A percentile compares a stretch with the other conserved stretches of the same genome.
phyloP scores from a whole-genome alignment of 306 rosid species.

The Fagus sylvatica region DNA sequence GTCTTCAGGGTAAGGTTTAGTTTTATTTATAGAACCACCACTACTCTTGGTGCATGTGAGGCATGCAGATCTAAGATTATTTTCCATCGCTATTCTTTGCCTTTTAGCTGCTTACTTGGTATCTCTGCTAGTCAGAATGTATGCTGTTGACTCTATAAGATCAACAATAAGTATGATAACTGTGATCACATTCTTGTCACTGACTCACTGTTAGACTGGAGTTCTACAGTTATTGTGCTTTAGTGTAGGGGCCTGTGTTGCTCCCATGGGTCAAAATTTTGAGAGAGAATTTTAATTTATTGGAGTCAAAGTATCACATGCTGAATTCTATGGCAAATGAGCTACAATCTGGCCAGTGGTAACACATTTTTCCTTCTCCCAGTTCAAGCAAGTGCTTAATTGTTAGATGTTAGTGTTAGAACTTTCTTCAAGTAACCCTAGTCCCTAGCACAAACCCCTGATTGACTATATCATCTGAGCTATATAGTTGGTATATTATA shows the following conservation, averaged over 20 bases:
- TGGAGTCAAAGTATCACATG: background rate
- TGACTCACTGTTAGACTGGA: background rate
- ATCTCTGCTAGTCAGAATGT: background rate
- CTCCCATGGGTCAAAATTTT: background rate
- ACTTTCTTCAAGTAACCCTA: background rate
- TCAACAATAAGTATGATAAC: background rate
- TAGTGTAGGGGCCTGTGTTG: background rate
- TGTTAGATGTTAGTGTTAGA: background rate
- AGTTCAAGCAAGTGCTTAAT: no score
- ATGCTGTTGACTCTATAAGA: background rate
- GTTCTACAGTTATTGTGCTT: background rate
- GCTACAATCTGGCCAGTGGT: no score
- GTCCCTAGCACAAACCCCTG: background rate
- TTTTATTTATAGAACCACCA: background rate
- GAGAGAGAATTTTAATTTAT: background rate
- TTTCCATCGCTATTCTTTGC: background rate
- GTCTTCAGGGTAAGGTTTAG: background rate
- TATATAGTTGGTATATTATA: background rate
- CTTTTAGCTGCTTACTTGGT: background rate
- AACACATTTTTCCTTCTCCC: no score
- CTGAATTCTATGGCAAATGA: no score
- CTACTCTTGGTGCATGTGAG: conserved; percentile 2
- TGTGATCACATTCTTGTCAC: background rate
- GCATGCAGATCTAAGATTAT: background rate
- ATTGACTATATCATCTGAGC: background rate